These are phyloP conservation scores for Penicillium glabrum DNA, from an alignment of 2,329 filamentous ascomycete species.

Conservation along the genomic window DNA sequence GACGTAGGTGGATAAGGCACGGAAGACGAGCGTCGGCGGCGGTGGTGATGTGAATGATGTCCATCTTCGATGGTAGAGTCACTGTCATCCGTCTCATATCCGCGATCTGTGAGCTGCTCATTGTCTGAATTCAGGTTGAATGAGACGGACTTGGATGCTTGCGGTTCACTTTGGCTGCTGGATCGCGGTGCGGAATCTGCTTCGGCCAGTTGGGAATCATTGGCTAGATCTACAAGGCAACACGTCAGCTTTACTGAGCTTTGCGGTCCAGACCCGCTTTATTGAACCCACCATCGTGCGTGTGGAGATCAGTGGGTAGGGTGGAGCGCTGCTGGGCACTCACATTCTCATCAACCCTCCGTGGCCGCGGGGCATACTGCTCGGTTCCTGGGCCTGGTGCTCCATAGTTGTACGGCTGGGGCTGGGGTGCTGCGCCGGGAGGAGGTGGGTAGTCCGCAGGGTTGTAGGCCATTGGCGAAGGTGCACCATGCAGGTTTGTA, in stretches of 20 bases:
- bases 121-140: conserved; percentile 28
- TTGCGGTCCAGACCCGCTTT: conserved; percentile 8
- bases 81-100: conserved; percentile 47
- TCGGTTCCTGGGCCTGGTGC: conserved; percentile 34
- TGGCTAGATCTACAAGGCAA: conserved; percentile 15
- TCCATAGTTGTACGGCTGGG: conserved; percentile 41
- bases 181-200: conserved; percentile 10
- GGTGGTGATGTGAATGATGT: conserved; percentile 17
- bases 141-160: conserved; percentile 32
- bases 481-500: conserved; percentile 23
- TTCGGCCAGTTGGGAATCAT: conserved; percentile 13
- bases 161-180: conserved; percentile 22
- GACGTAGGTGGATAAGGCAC: conserved; percentile 18
- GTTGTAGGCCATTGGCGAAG: conserved; percentile 30
- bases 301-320: conserved; percentile 37
- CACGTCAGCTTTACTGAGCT: conserved; percentile 4
- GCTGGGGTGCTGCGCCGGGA: conserved; percentile 37
- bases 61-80: conserved; percentile 33
- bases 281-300: conserved; percentile 44
- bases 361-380: conserved; percentile 39
- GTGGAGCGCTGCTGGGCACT: conserved; percentile 42
- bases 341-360: conserved; percentile 52
- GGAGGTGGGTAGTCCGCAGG: conserved; percentile 45
- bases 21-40: conserved; percentile 26
- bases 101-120: conserved; percentile 21